phyloP scores from a whole-genome alignment of 768 basidiomycete genomes.

The Russula earlei region DNA sequence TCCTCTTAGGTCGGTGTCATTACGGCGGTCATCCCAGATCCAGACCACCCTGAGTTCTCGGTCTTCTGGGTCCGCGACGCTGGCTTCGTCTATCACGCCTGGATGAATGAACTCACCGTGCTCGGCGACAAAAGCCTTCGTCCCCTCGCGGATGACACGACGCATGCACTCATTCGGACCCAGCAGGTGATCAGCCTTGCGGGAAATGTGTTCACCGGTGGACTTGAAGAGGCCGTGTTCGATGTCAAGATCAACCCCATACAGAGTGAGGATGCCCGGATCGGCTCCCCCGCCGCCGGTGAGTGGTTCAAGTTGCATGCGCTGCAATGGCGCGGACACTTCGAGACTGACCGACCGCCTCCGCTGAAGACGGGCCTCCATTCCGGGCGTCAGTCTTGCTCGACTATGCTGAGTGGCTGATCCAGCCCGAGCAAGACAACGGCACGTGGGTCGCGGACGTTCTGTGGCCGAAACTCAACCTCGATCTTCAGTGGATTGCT shows the following conservation, averaged over 20 bases:
- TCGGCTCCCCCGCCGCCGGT: slow-evolving; percentile 13
- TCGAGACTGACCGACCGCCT: not conserved
- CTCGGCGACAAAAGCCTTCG: slow-evolving; percentile 9
- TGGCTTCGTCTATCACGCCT: slow-evolving; percentile 5
- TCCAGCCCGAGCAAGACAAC: slow-evolving; percentile 12
- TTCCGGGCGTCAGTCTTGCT: slow-evolving; percentile 9
- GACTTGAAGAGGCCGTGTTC: slow-evolving; percentile 10
- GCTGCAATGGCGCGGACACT: too few species aligned
- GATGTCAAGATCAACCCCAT: slow-evolving; percentile 3
- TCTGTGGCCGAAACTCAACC: slow-evolving; percentile 11
- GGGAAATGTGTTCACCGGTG: slow-evolving; percentile 11
- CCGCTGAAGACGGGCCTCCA: not conserved
- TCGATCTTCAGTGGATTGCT: slow-evolving; percentile 14
- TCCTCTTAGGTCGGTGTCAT: not conserved
- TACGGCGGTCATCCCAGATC: slow-evolving; percentile 5
- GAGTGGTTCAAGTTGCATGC: not conserved
- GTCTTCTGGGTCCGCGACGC: slow-evolving; percentile 14
- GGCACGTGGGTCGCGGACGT: slow-evolving; percentile 12
- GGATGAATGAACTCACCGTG: slow-evolving; percentile 10
- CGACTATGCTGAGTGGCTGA: slow-evolving; percentile 4
- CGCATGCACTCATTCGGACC: slow-evolving; percentile 6
- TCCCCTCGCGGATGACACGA: slow-evolving; percentile 3
- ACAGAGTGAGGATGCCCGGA: not conserved
- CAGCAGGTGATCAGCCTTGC: slow-evolving; percentile 9
- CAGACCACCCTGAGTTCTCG: slow-evolving; percentile 5